Evolutionary conservation across 108 stramenopile species (phyloP).

Genomic region (Cyclotella atomus): DNA sequence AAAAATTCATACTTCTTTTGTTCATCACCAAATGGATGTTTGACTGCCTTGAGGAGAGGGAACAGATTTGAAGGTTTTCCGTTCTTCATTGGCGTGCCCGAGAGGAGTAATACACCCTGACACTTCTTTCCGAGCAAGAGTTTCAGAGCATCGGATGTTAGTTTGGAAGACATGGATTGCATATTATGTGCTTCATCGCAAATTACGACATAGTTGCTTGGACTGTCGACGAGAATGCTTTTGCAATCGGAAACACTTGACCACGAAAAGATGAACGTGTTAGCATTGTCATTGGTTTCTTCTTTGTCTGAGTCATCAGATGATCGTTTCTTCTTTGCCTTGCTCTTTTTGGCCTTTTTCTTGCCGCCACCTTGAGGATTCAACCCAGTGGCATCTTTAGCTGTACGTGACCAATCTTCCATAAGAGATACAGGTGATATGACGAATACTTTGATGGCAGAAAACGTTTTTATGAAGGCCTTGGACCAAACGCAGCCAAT

Average conservation of each 20-base stretch:
- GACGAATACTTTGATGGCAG: conserved; percentile 58
- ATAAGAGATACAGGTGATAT: conserved; percentile 73
- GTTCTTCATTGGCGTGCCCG: conserved; percentile 94
- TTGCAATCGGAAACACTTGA: conserved; percentile 55
- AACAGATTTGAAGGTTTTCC: conserved; percentile 84
- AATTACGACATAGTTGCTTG: conserved; percentile 61
- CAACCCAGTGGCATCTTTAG: conserved; percentile 63
- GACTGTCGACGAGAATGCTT: conserved; percentile 16
- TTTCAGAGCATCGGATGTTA: conserved; percentile 68
- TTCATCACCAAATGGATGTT: conserved; percentile 80
- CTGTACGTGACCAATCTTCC: conserved; percentile 79
- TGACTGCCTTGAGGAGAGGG: conserved; percentile 75
- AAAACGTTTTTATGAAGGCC: conserved; percentile 66
- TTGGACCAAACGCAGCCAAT: conserved; percentile 81
- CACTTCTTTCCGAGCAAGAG: conserved; percentile 56
- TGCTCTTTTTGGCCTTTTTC: conserved; percentile 27
- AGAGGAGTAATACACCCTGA: conserved; percentile 73
- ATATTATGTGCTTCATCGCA: conserved; percentile 84
- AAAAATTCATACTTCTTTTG: conserved; percentile 73
- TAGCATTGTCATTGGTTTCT: conserved; percentile 14
- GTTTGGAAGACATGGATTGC: conserved; percentile 67
- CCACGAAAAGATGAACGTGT: conserved; percentile 65
- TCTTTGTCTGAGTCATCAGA: conserved; percentile 8
- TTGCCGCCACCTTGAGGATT: conserved; percentile 33
- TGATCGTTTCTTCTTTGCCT: conserved; percentile 15